Base-by-base conservation (phyloP, 768 basidiomycete genomes). In the Termitomyces heimii region DNA sequence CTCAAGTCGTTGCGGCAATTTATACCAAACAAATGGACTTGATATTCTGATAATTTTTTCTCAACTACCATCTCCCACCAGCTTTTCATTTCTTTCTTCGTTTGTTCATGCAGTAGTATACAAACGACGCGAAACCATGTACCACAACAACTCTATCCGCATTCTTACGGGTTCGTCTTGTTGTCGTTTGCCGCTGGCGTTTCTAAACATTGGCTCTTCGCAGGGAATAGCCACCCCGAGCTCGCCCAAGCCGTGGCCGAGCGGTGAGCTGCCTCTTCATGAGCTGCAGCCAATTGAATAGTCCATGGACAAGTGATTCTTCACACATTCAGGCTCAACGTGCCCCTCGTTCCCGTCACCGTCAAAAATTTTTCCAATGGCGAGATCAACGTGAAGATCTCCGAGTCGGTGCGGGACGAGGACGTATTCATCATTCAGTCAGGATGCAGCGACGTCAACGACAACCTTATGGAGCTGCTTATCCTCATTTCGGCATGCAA, bases 391-490 rank as follows among this genome's bases (percentile, higher is more conserved):
- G 89, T 95, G 75, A 94, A 90, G 73, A 97, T 98, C 63, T 81
- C 86, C 52, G 95, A 98, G 75, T 94, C 92, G 56, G 88, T 99
- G 45, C 88, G 97, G 46, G 96, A 98, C 73, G 94, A 94, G 74
- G 97, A 99, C 72, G 94, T 98, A 28, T 99, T 98, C 79, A 97
- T 99, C 78, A 83, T 99, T 71, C 97, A 99, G 75, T 88, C 91
- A 14, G 88, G 89, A 31, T 90, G 84, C 73, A 76, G 77, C 70
- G 93, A 94, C 66, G 93, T 94, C 69, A 96, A 97, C 72, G 95
- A 97, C 74, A 88, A 93, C 71, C 78, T 98, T 62, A 96, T 99
- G 94, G 97, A 99, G 71, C 92, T 99, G 61, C 89, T 98, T 70
- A 92, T 99, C 69, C 87, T 99, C 75, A 94, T 97, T 66, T 98